Evolutionary conservation across 108 stramenopile genomes (phyloP).

Genomic region (Asterionellopsis glacialis): DNA sequence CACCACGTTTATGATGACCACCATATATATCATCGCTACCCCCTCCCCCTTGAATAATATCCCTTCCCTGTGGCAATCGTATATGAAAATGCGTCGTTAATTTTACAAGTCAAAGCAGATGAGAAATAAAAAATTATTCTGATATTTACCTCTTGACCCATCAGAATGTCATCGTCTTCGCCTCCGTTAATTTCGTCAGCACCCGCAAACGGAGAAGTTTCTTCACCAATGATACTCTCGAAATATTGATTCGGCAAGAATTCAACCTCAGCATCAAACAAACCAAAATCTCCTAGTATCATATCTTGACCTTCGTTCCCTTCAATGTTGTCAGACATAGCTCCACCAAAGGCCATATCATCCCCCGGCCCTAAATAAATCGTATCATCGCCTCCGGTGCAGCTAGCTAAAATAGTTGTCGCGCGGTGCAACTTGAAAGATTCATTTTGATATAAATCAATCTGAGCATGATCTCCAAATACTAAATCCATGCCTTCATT

Average conservation of each 20-base stretch:
- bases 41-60: conserved; percentile 14
- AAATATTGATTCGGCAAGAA: conserved; percentile 15
- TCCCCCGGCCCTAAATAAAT: conserved; percentile 20
- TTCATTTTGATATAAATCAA: conserved; percentile 11
- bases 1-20: conserved; percentile 20
- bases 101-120: background rate
- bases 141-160: conserved; percentile 18
- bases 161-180: conserved; percentile 15
- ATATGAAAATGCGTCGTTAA: background rate
- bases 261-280: background rate
- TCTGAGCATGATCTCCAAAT: conserved; percentile 24
- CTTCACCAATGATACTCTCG: conserved; percentile 6
- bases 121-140: too few relatives aligned
- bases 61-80: conserved; percentile 1
- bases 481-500: conserved; percentile 19
- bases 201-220: conserved; percentile 15
- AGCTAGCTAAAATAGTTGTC: conserved; percentile 6
- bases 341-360: conserved; percentile 35
- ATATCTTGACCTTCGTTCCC: conserved; percentile 23
- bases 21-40: conserved; percentile 25
- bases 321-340: conserved; percentile 15
- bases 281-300: conserved; percentile 27
- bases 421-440: conserved; percentile 17
- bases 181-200: conserved; percentile 18
- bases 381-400: conserved; percentile 20